phyloP scores from a whole-genome alignment of 345 rosid species.

The Brassica juncea region DNA sequence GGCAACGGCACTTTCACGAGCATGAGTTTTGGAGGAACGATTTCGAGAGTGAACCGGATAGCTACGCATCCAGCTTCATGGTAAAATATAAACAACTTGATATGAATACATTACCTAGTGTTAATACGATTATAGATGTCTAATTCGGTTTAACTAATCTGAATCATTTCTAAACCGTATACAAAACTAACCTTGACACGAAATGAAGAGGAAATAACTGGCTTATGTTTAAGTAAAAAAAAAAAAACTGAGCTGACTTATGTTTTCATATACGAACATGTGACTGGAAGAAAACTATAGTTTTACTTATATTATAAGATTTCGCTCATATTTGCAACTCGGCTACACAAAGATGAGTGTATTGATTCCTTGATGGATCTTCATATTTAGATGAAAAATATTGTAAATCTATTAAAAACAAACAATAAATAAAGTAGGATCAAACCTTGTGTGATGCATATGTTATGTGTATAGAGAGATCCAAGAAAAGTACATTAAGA shows the following conservation, averaged over 20 bases:
- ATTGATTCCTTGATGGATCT: background rate
- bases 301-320: background rate
- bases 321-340: background rate
- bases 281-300: background rate
- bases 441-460: slow-evolving; percentile 15
- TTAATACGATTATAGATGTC: background rate
- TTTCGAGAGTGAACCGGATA: background rate
- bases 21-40: background rate
- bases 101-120: background rate
- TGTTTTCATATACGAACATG: background rate
- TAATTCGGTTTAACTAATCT: background rate
- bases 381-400: background rate
- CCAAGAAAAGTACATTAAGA: slow-evolving; percentile 10
- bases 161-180: background rate
- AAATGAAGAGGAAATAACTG: background rate
- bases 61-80: background rate
- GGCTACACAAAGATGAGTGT: background rate
- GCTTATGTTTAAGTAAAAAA: background rate
- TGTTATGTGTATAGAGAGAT: slow-evolving; percentile 9
- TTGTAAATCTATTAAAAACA: background rate
- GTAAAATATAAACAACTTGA: background rate
- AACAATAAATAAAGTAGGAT: background rate
- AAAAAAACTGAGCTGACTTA: background rate
- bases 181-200: background rate
- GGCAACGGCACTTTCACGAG: background rate